These are phyloP conservation scores for Botrytis elliptica DNA, from an alignment of 2,329 filamentous ascomycete species.

Conservation along the genomic window DNA sequence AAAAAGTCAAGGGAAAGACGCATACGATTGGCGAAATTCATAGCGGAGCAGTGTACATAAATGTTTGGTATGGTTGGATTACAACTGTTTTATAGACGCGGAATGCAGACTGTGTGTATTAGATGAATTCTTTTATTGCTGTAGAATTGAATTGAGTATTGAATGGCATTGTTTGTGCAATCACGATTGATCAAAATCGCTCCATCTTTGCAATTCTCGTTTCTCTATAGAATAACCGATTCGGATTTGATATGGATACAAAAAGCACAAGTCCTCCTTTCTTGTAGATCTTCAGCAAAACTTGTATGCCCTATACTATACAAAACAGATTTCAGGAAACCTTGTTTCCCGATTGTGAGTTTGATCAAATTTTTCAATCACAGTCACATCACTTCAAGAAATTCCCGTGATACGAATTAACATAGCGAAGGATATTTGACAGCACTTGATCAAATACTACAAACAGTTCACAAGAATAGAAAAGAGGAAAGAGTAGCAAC, in stretches of 20 bases:
- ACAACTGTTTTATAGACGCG: background rate
- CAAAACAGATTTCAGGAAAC: background rate
- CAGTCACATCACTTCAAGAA: background rate
- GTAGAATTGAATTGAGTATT: background rate
- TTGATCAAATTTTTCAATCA: background rate
- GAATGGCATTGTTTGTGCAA: background rate
- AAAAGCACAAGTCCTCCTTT: background rate
- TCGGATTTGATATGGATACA: background rate
- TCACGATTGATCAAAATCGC: background rate
- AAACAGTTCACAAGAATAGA: background rate
- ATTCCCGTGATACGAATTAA: background rate
- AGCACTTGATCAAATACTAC: background rate
- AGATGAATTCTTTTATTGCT: background rate
- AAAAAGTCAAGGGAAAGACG: too few relatives aligned
- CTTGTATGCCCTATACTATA: accelerated
- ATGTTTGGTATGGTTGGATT: background rate
- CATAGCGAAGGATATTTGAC: background rate
- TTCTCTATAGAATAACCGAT: too few relatives aligned
- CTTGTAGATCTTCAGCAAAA: background rate
- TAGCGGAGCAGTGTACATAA: background rate
- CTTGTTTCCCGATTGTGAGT: too few relatives aligned
- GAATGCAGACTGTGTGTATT: background rate
- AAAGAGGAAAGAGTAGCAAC: background rate
- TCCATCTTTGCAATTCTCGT: background rate
- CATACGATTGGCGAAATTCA: too few relatives aligned